Evolutionary conservation across 805 yeast species (phyloP), one percentile per base, ranked within the genome.

Genomic region (Yarrowia sp.): DNA sequence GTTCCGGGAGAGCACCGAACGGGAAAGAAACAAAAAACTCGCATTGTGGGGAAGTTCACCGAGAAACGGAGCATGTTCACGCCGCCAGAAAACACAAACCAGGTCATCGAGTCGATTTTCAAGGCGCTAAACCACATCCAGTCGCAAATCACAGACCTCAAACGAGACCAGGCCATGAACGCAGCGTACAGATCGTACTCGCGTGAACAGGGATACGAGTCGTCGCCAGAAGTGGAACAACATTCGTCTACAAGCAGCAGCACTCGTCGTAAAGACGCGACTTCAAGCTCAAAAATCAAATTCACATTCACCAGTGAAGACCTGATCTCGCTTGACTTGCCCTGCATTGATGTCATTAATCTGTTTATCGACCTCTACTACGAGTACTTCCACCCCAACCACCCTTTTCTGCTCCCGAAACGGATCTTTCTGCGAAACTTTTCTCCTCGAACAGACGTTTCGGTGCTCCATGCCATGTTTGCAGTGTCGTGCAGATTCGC

Each of bases 321-420:
- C 19, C 16, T 58, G n/a, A 41, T 58, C 2, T 28, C 63, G 9
- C 41, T 64, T 8, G 66, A 64, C 24, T 22, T 59, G 24, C 66
- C 66, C 8, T 61, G 65, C 2, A 44, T 59, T 24, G 66, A 61
- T 16, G 64, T 64, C 33, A 63, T 61, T 12, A 61, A 52, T 12
- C 46, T 59, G 17, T 61, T 41, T 26, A 61, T 64, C 21, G 66
- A 64, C 32, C 43, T 64, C 16, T 64, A 64, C 30, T 64, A 64
- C 40, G 66, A 64, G 54, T 64, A 64, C 48, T 64, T 51, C 28
- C 66, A 64, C 22, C 59, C 65, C 24, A 64, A 64, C 28, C 66
- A 64, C n/a, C 62, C 66, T n/a, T 64, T 64, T 26, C 49, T 64
- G 10, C 58, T 61, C 16, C 66, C 66, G 8, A 64, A 64, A 14